Conservation (phyloP, 805 yeast species). For the Candida sonorensis region DNA sequence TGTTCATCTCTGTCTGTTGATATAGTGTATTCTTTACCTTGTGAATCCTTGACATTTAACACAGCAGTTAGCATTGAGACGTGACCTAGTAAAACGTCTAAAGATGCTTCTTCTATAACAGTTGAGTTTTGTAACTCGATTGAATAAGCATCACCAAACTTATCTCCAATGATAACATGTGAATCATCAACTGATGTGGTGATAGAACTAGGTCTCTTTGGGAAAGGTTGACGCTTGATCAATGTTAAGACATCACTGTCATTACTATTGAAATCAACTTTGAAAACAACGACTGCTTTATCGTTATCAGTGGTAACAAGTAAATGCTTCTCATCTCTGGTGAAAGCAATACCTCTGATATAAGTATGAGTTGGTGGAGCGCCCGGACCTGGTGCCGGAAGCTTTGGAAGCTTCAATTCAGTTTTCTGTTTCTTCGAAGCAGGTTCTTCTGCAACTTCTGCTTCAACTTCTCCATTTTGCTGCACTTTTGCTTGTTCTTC, state of each 20-base stretch:
- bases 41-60: conserved; percentile 32
- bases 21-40: conserved; percentile 48
- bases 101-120: conserved; percentile 33
- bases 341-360: conserved; percentile 54
- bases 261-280: conserved; percentile 23
- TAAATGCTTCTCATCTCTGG: conserved; percentile 46
- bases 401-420: conserved; percentile 37
- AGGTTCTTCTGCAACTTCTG: conserved; percentile 9
- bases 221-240: conserved; percentile 67
- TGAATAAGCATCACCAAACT: conserved; percentile 90
- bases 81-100: conserved; percentile 82
- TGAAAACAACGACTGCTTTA: conserved; percentile 67
- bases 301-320: conserved; percentile 76
- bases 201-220: conserved; percentile 89
- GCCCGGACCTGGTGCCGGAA: conserved; percentile 60
- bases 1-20: conserved; percentile 97
- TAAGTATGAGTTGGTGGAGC: conserved; percentile 63
- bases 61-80: conserved; percentile 94
- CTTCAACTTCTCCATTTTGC: conserved; percentile 27
- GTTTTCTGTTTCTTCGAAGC: conserved; percentile 26
- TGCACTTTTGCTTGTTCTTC: conserved; percentile 24
- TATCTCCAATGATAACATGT: conserved; percentile 72
- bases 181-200: conserved; percentile 46
- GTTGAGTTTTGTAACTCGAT: conserved; percentile 36
- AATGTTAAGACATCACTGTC: conserved; percentile 40